These are phyloP conservation scores for Cyclanthera cordifolia DNA, from an alignment of 306 rosid genomes.

Conservation along the genomic window DNA sequence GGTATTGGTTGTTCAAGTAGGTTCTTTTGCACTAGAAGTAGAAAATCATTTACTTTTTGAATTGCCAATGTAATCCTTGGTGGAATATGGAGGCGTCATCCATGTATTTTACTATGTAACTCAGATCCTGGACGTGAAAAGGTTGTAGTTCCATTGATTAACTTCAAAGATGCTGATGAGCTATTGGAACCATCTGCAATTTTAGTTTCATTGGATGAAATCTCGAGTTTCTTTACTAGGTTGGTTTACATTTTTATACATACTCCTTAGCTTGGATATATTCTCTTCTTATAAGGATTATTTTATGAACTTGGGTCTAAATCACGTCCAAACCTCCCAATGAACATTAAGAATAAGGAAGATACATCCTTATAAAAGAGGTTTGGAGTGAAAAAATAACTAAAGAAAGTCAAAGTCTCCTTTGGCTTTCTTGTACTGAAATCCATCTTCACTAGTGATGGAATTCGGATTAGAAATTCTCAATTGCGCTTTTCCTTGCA, in stretches of 20 bases:
- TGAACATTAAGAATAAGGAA: background rate
- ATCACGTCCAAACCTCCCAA: background rate
- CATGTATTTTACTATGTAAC: constrained; percentile 1
- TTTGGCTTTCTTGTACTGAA: background rate
- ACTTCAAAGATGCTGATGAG: constrained; percentile 32
- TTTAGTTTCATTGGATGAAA: constrained; percentile 53
- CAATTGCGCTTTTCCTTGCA: background rate
- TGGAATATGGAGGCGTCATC: constrained; percentile 9
- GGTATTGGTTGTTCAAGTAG: constrained; percentile 82
- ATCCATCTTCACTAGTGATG: background rate
- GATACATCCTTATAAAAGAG: background rate
- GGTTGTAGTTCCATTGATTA: constrained; percentile 67
- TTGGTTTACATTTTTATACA: constrained; percentile 13
- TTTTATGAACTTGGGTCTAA: background rate
- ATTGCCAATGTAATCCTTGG: background rate
- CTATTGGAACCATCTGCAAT: constrained; percentile 49
- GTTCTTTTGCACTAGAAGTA: constrained; percentile 13
- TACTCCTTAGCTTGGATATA: background rate
- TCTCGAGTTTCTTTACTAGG: constrained; percentile 62
- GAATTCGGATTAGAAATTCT: background rate
- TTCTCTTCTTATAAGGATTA: background rate
- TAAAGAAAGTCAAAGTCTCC: background rate
- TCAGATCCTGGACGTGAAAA: constrained; percentile 81
- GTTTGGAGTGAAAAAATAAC: background rate
- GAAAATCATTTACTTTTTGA: constrained; percentile 1